A percentile compares a stretch with the other conserved stretches of the same genome.
phyloP scores from a whole-genome alignment of 768 basidiomycete species.

The Rhizopogon vinicolor region DNA sequence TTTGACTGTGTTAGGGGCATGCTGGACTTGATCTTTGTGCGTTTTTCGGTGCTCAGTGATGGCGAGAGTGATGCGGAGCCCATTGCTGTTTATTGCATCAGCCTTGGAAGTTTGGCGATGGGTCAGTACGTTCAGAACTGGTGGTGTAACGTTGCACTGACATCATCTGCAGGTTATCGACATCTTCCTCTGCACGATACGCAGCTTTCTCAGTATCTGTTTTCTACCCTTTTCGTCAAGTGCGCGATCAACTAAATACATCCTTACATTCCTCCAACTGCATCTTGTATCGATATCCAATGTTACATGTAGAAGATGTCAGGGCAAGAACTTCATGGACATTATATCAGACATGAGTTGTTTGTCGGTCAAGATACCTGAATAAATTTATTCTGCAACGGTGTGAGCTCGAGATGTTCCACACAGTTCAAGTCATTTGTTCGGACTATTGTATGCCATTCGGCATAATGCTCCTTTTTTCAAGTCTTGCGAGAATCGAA shows the following conservation, averaged over 20 bases:
- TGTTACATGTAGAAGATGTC: background rate
- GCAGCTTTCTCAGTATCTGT: constrained; percentile 83
- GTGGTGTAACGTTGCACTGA: background rate
- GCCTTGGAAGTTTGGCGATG: constrained; percentile 64
- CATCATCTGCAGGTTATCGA: constrained; percentile 59
- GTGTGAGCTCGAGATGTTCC: too few species aligned
- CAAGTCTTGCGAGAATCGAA: too few species aligned
- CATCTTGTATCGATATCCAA: background rate
- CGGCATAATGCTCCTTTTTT: too few species aligned
- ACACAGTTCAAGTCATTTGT: too few species aligned
- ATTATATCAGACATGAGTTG: background rate
- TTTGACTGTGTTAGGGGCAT: constrained; percentile 76
- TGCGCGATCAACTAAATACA: constrained; percentile 35
- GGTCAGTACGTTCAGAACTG: constrained; percentile 37
- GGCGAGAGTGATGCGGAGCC: constrained; percentile 55
- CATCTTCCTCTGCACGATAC: constrained; percentile 88
- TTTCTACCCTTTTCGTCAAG: constrained; percentile 88
- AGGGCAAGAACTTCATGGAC: background rate
- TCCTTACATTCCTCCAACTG: background rate
- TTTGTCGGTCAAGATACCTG: background rate
- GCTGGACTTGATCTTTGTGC: constrained; percentile 80
- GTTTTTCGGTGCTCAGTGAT: constrained; percentile 70
- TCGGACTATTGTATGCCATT: too few species aligned
- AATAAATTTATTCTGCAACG: too few species aligned
- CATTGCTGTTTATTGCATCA: constrained; percentile 72